phyloP scores from a whole-genome alignment of 192 early-diverging fungal species.

The Coemansia sp. region DNA sequence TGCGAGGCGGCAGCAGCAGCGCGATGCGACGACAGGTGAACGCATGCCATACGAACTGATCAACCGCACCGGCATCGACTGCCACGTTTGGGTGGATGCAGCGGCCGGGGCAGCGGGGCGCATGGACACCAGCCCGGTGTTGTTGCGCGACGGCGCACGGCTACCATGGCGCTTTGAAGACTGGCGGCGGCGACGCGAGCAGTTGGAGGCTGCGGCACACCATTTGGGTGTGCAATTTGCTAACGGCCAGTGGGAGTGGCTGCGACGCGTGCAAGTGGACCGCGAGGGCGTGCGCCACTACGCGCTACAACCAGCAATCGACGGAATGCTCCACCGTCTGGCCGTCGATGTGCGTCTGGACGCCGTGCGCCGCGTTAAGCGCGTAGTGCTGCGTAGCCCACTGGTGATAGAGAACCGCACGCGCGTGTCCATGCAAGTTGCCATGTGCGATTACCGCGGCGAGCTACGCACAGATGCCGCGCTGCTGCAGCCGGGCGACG shows the following conservation, averaged over 20 bases:
- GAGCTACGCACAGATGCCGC: conserved; percentile 53
- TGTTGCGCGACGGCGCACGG: conserved; percentile 65
- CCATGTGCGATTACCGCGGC: conserved; percentile 67
- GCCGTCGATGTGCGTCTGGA: conserved; percentile 85
- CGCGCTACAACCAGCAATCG: conserved; percentile 75
- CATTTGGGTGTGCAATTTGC: conserved; percentile 81
- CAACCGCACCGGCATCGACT: conserved; percentile 89
- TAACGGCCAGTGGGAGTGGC: conserved; percentile 85
- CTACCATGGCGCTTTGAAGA: conserved; percentile 96
- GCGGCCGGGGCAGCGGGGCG: conserved; percentile 48
- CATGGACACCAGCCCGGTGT: conserved; percentile 67
- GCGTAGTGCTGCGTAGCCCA: conserved; percentile 86
- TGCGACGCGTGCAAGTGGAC: conserved; percentile 87
- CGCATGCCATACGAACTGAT: conserved; percentile 78
- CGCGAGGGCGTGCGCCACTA: conserved; percentile 81
- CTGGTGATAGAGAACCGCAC: conserved; percentile 83
- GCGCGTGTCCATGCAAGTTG: conserved; percentile 72
- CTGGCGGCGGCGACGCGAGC: conserved; percentile 90
- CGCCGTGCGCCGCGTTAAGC: conserved; percentile 77
- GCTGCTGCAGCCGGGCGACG: conserved; percentile 69
- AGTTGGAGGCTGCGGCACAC: conserved; percentile 64
- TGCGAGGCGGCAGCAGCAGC: conserved; percentile 23
- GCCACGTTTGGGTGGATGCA: conserved; percentile 84
- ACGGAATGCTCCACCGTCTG: conserved; percentile 76
- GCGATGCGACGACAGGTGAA: conserved; percentile 33